Conservation (phyloP, 345 rosid genomes). For the Ceriops tagal region DNA sequence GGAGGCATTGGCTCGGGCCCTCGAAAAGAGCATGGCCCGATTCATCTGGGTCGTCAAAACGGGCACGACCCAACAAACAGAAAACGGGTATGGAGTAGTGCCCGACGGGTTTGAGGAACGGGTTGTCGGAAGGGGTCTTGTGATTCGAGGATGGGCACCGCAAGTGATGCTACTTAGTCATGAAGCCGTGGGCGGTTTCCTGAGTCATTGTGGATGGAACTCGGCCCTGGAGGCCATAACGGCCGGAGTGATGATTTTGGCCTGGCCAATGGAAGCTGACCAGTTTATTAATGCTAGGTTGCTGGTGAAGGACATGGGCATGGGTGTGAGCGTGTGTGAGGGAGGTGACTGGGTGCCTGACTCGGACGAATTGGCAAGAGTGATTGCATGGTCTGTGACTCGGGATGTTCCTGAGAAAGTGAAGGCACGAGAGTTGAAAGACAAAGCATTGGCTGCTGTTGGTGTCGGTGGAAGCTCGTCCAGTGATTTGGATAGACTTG, state of each 20-base stretch:
- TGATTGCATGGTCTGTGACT: constrained; percentile 26
- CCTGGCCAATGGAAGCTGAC: constrained; percentile 78
- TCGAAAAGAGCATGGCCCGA: constrained; percentile 46
- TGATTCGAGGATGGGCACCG: constrained; percentile 55
- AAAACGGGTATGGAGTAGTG: constrained; percentile 22
- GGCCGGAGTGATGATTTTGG: constrained; percentile 45
- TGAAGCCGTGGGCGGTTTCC: constrained; percentile 50
- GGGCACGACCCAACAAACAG: constrained; percentile 19
- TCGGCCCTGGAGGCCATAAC: constrained; percentile 58
- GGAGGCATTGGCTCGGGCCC: constrained; percentile 48
- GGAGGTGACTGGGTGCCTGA: constrained; percentile 54
- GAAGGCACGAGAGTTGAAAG: constrained; percentile 32
- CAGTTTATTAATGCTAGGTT: constrained; percentile 50
- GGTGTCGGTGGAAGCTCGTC: constrained; percentile 42
- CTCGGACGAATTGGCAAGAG: constrained; percentile 34
- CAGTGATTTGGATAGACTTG: constrained; percentile 36
- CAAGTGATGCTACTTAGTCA: constrained; percentile 51
- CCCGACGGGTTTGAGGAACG: constrained; percentile 51
- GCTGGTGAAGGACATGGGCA: constrained; percentile 54
- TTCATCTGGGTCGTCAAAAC: constrained; percentile 62
- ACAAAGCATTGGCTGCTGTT: constrained; percentile 35
- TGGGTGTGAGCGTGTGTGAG: constrained; percentile 43
- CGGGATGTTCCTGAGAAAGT: constrained; percentile 13
- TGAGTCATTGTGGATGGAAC: constrained; percentile 85
- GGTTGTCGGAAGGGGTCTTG: constrained; percentile 38